phyloP scores from a whole-genome alignment of 2,329 filamentous ascomycete genomes.

The Aspergillus pseudoterreus region DNA sequence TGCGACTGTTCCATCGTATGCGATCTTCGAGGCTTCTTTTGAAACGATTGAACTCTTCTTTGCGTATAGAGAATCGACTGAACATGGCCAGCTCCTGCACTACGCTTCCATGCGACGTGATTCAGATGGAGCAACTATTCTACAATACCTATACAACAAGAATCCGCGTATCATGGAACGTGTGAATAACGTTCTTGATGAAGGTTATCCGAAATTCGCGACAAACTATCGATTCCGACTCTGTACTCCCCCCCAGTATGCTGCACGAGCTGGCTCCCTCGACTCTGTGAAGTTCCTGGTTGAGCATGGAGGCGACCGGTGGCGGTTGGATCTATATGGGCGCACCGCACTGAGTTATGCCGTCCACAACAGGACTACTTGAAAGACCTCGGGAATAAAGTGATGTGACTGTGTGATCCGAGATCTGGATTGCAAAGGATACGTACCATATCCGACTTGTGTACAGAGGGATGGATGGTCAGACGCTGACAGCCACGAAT shows the following conservation, averaged over 20 bases:
- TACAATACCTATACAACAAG: constrained; percentile 1
- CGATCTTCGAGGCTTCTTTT: background rate
- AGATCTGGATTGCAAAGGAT: too few relatives aligned
- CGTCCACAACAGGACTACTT: background rate
- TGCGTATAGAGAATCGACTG: constrained; percentile 1
- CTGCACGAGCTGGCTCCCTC: constrained; percentile 3
- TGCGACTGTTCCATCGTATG: constrained; percentile 4
- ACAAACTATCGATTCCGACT: constrained; percentile 4
- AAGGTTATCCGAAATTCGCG: background rate
- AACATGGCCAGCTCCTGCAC: constrained; percentile 7
- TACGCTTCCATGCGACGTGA: constrained; percentile 4
- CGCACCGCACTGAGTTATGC: constrained; percentile 7
- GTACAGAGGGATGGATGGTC: too few relatives aligned
- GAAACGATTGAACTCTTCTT: constrained; percentile 3
- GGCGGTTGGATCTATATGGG: constrained; percentile 5
- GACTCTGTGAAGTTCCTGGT: constrained; percentile 4
- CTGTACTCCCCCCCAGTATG: constrained; percentile 5
- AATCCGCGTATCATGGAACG: background rate
- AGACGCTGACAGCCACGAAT: background rate
- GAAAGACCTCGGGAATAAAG: background rate
- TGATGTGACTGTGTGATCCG: background rate
- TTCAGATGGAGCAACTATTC: background rate
- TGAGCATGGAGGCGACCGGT: constrained; percentile 1
- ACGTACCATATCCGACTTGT: background rate
- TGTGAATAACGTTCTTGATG: constrained; percentile 4